phyloP scores from a whole-genome alignment of 495 filamentous ascomycete species.

The Amphirosellinia nigrospora region DNA sequence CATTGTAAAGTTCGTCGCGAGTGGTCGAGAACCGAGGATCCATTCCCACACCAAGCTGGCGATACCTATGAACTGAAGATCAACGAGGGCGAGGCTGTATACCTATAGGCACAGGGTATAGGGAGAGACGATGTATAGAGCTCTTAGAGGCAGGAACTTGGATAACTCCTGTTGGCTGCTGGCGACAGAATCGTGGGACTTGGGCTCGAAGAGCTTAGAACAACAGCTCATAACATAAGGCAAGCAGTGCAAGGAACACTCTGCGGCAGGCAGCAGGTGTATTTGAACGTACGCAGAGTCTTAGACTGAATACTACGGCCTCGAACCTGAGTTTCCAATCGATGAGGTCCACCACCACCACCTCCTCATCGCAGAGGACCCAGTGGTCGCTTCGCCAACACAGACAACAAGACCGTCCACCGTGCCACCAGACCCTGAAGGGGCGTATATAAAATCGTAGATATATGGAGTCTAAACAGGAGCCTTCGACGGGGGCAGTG shows the following conservation, averaged over 20 bases:
- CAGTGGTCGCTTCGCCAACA: slow-evolving; percentile 42
- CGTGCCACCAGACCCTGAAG: not conserved
- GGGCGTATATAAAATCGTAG: slow-evolving; percentile 8
- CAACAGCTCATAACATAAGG: slow-evolving; percentile 35
- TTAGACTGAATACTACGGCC: slow-evolving; percentile 27
- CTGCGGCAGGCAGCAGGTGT: not conserved
- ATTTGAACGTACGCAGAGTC: slow-evolving; percentile 24
- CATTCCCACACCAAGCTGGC: slow-evolving; percentile 51
- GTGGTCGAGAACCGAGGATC: slow-evolving; percentile 59
- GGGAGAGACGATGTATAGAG: not conserved
- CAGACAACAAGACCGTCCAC: slow-evolving; percentile 28
- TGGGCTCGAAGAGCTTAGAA: slow-evolving; percentile 23
- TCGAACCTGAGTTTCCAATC: slow-evolving; percentile 39
- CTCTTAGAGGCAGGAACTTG: not conserved
- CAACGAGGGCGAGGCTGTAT: slow-evolving; percentile 25
- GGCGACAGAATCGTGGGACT: slow-evolving; percentile 15
- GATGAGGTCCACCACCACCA: slow-evolving; percentile 48
- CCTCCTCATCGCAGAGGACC: slow-evolving; percentile 52
- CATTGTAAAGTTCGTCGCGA: slow-evolving; percentile 80
- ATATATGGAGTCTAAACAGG: slow-evolving; percentile 18
- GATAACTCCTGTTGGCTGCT: not conserved
- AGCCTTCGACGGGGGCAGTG: slow-evolving; percentile 19
- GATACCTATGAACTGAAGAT: slow-evolving; percentile 22
- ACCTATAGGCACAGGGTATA: slow-evolving; percentile 11
- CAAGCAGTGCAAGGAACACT: slow-evolving; percentile 19